phyloP scores from a whole-genome alignment of 2,329 filamentous ascomycete genomes.

The Chaetomium sp. region DNA sequence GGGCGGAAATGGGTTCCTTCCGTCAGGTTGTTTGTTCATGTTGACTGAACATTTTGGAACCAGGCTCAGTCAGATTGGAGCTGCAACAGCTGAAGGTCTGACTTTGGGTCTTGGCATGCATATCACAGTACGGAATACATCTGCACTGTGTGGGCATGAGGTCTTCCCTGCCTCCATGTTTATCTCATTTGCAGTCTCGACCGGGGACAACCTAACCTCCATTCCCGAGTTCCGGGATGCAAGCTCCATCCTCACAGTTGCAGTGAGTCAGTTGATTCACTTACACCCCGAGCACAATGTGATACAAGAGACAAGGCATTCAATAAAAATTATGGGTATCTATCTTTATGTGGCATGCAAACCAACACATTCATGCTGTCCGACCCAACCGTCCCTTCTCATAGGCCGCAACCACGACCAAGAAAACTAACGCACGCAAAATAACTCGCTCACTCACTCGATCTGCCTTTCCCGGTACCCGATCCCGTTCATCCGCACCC shows the following conservation, averaged over 20 bases:
- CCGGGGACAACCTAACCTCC: neutral
- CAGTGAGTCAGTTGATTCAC: neutral
- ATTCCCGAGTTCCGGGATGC: neutral
- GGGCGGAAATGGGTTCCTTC: neutral
- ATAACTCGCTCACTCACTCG: slow-evolving; percentile 23
- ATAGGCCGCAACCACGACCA: neutral
- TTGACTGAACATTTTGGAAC: neutral
- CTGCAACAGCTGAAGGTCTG: neutral
- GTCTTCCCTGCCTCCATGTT: no score
- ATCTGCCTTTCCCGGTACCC: slow-evolving; percentile 44
- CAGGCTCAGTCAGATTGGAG: neutral
- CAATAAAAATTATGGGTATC: slow-evolving; percentile 1
- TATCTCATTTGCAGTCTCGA: neutral
- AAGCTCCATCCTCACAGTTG: neutral
- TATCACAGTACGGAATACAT: neutral
- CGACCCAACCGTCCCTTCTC: neutral
- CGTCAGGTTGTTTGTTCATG: slow-evolving; percentile 5
- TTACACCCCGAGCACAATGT: neutral
- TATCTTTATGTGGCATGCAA: neutral
- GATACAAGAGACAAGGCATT: neutral
- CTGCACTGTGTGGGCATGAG: neutral
- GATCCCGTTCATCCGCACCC: slow-evolving; percentile 37
- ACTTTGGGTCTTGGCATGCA: neutral
- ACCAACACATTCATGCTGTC: neutral
- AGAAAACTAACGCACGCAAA: slow-evolving; percentile 1